Base-by-base conservation (phyloP, 768 basidiomycete genomes). In the Kwoniella botswanensis region DNA sequence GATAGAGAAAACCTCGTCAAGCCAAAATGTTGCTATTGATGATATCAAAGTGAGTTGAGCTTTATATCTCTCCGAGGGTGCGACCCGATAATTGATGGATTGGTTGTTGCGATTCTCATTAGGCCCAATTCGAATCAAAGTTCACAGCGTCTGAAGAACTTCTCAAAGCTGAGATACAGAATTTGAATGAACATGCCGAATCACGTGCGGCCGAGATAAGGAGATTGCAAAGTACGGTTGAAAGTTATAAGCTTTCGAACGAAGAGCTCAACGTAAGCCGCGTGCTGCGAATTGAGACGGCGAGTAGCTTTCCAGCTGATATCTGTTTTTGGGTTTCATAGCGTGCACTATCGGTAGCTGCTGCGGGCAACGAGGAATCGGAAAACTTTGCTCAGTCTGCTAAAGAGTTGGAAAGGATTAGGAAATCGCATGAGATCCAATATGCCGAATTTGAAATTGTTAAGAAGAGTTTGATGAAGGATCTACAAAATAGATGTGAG, bases 401-500 rank as follows among this genome's bases (percentile, higher is more conserved):
- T 2, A 92, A 94, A 85, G 97, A 99, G 85, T 89, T 98, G 75
- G 97, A 99, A 85, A 89, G 96, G 67, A 94, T 93, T 56, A 89
- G 97, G 75, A 98, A 97, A 85, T 93, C 93, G 13, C 94, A 97
- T 85, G 96, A 94, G 73, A 92, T 94, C n/a, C 96, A 98, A 81
- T 90, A 96, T 70, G 93, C 95, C 70, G 97, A 99, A 82, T 99
- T 99, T 84, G 97, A 99, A 82, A 92, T 93, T 21, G 94, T 97
- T 76, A 98, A 98, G 88, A 96, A 97, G 86, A 96, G 93, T 59
- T 88, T 99, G 72, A 97, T 99, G 93, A 91, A 94, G 46, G 97
- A 99, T 86, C 85, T 99, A 77, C 96, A 98, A 86, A 98, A 99
- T 84, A 94, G 97, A 35, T 99, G 97, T 83, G 97, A 99, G 87